Base-by-base conservation (phyloP, 2,329 filamentous ascomycete genomes). In the Alternaria panax region DNA sequence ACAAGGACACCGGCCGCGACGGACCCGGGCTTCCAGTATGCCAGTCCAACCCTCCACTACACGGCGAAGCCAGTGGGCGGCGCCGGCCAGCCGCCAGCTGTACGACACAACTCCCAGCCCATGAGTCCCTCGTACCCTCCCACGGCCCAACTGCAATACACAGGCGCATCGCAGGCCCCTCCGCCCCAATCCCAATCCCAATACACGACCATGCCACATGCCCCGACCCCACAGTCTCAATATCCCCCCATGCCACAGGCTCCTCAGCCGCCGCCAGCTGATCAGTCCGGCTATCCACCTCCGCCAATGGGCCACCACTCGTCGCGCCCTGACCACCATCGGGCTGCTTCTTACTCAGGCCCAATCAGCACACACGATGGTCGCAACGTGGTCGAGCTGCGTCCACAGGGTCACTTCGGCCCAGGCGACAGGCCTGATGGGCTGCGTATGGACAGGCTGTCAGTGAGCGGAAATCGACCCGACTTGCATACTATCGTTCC, bases 361-460 rank as follows among this genome's bases (percentile, higher is more conserved):
- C 50, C 66, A 1, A 54, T 62, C 20, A 62, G 53, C 25, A 56
- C 65, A 30, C 74, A 75, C 47, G 69, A 72, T n/a, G 69, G 70
- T 54, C 74, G 68, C 57, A 73, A 74, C 47, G 68, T 80, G 7
- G 77, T 82, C 1, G 80, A 83, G 60, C 77, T 82, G 59, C 74
- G 71, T 41, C 77, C 77, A 24, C 76, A 78, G 54, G 68, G 71
- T 53, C 63, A 72, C 27, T 73, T 72, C 5, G 70, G 75, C 18
- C 63, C 66, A 51, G 68, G 71, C 8, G 61, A 60, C 16, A 61
- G 68, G n/a, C 69, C 71, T 11, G 73, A 77, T 22, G 79, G 78
- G 2, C 68, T 83, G 34, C 77, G 80, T 36, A 81, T 82, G 80
- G 77, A 81, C 51, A 75, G 80, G 46, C 75, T 84, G 25, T 82